A percentile compares a stretch with the other conserved stretches of the same genome.
phyloP scores from a whole-genome alignment of 192 early-diverging fungal species.

The Glomus cerebriforme region DNA sequence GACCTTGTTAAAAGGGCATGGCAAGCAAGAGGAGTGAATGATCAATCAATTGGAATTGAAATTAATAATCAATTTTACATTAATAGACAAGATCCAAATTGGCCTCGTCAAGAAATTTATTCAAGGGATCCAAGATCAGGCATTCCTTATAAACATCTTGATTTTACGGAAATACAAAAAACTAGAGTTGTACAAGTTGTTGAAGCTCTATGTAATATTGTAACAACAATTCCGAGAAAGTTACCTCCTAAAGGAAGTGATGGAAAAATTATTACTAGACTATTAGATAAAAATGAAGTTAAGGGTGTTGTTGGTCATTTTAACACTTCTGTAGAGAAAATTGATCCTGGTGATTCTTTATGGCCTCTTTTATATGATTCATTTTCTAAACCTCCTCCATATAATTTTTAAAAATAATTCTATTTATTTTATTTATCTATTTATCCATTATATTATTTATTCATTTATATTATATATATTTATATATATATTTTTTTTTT shows the following conservation, averaged over 20 bases:
- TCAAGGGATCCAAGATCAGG: not conserved
- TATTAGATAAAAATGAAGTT: not conserved
- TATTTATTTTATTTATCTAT: not conserved
- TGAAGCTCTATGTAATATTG: not conserved
- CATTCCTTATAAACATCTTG: not conserved
- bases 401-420: not conserved
- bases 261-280: not conserved
- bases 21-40: not conserved
- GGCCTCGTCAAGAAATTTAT: not conserved
- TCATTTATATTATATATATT: too few species aligned
- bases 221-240: not conserved
- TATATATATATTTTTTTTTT: too few species aligned
- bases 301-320: not conserved
- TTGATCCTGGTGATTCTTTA: not conserved
- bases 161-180: not conserved
- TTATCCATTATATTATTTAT: too few species aligned
- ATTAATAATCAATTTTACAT: not conserved
- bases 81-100: not conserved
- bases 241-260: not conserved
- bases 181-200: not conserved
- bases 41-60: not conserved
- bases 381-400: not conserved
- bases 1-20: not conserved
- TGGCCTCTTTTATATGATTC: not conserved
- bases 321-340: not conserved